phyloP scores from a whole-genome alignment of 805 yeast species.

The Ogataea nitratoaversa region DNA sequence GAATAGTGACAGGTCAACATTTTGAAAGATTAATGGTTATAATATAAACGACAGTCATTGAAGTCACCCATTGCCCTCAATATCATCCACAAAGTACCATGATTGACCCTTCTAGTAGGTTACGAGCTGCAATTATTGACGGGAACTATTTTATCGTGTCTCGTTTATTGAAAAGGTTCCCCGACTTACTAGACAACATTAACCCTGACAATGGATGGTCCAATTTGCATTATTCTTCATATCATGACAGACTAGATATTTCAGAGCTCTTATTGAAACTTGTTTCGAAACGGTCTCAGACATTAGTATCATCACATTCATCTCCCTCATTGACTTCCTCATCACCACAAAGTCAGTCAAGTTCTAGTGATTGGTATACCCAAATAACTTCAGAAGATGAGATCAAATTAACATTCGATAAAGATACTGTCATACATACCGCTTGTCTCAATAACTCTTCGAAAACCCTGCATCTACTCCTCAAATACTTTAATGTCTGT shows the following conservation, averaged over 20 bases:
- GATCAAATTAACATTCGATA: constrained; percentile 44
- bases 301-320: background rate
- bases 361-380: constrained; percentile 13
- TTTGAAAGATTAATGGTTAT: too few species aligned
- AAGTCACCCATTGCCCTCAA: too few species aligned
- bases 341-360: constrained; percentile 11
- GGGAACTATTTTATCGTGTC: constrained; percentile 63
- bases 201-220: constrained; percentile 79
- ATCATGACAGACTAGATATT: constrained; percentile 63
- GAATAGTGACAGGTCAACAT: too few species aligned
- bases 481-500: constrained; percentile 53
- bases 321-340: constrained; percentile 4
- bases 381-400: constrained; percentile 33
- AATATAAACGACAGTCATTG: too few species aligned
- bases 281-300: constrained; percentile 11
- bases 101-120: constrained; percentile 59
- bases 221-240: constrained; percentile 77
- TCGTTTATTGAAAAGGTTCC: constrained; percentile 62
- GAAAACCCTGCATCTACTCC: constrained; percentile 67
- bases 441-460: constrained; percentile 51
- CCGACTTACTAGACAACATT: constrained; percentile 63
- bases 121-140: constrained; percentile 61
- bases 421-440: constrained; percentile 66
- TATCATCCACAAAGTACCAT: too few species aligned
- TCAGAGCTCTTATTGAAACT: constrained; percentile 23